phyloP scores from a whole-genome alignment of 148 eudicot species.

The Cornus suecica region DNA sequence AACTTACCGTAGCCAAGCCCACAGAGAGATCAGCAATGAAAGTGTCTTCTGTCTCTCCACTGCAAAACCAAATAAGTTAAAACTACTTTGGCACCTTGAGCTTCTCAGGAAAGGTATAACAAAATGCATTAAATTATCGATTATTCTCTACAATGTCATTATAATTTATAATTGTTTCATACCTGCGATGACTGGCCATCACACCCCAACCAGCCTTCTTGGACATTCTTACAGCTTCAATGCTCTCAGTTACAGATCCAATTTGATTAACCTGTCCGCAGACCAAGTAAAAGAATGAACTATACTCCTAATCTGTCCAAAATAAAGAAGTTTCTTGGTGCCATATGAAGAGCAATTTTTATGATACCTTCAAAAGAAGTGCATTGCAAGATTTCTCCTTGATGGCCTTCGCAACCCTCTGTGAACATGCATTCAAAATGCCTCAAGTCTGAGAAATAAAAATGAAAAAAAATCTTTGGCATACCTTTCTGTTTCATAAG shows the following conservation, averaged over 20 bases:
- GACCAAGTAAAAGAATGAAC: background rate
- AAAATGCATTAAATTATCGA: background rate
- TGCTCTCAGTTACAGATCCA: slow-evolving; percentile 94
- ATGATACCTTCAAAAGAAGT: slow-evolving; percentile 84
- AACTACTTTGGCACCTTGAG: slow-evolving; percentile 8
- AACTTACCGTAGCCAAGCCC: slow-evolving; percentile 89
- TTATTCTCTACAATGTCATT: background rate
- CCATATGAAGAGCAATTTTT: background rate
- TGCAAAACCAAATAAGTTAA: slow-evolving; percentile 23
- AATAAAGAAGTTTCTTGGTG: background rate
- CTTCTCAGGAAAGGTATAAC: background rate
- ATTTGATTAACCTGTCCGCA: slow-evolving; percentile 84
- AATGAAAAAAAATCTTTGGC: background rate
- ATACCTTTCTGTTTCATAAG: too few species aligned
- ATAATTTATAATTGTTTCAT: background rate
- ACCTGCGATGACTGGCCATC: slow-evolving; percentile 98
- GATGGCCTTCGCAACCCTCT: slow-evolving; percentile 98
- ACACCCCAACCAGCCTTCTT: slow-evolving; percentile 97
- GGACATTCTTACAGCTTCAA: slow-evolving; percentile 96
- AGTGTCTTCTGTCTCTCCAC: slow-evolving; percentile 98
- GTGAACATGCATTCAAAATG: slow-evolving; percentile 22
- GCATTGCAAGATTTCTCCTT: slow-evolving; percentile 81
- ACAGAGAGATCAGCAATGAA: slow-evolving; percentile 98
- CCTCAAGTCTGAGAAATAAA: background rate
- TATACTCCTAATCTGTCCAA: background rate